A percentile compares a stretch with the other conserved stretches of the same genome.
Evolutionary conservation across 2,329 filamentous ascomycete genomes (phyloP).

Genomic region (Teratosphaeria viscida): DNA sequence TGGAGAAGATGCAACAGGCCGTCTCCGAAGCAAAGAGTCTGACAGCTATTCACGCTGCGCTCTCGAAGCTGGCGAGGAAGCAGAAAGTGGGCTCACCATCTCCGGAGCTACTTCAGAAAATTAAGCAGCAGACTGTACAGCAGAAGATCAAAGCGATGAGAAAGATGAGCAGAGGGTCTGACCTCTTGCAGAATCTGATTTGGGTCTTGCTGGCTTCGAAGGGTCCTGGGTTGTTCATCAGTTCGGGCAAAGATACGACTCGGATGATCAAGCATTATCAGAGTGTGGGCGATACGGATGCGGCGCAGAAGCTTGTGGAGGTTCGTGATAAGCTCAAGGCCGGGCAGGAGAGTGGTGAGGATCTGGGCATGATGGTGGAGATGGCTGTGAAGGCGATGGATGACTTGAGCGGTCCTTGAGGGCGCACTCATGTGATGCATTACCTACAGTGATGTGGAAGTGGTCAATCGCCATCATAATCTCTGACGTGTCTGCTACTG

Average conservation of each 20-base stretch:
- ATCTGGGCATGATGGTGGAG: conserved; percentile 18
- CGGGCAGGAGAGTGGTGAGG: conserved; percentile 14
- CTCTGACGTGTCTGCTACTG: too few relatives aligned
- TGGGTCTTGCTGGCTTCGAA: conserved; percentile 23
- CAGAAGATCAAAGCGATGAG: conserved; percentile 16
- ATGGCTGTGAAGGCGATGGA: conserved; percentile 11
- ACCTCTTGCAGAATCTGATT: conserved; percentile 25
- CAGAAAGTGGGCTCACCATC: conserved; percentile 16
- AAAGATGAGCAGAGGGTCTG: conserved; percentile 17
- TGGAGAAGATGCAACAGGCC: conserved; percentile 19
- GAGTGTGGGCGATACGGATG: conserved; percentile 14
- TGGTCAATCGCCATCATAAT: too few relatives aligned
- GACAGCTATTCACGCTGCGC: conserved; percentile 12
- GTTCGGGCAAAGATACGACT: conserved; percentile 26
- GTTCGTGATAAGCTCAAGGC: conserved; percentile 22
- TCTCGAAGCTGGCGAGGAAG: conserved; percentile 18
- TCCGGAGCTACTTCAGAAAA: conserved; percentile 4
- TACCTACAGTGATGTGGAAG: too few relatives aligned
- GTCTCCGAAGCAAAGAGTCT: conserved; percentile 12
- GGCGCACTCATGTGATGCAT: too few relatives aligned
- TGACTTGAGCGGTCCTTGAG: background rate
- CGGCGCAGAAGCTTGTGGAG: conserved; percentile 13
- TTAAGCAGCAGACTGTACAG: conserved; percentile 12
- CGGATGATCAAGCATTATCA: conserved; percentile 25
- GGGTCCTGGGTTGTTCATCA: conserved; percentile 21